Percentiles rank a stretch among this genome's conserved stretches.
These are phyloP conservation scores for Sphagnum tenellum DNA, from an alignment of 225 moss, liverwort and hornwort species.

Conservation along the genomic window DNA sequence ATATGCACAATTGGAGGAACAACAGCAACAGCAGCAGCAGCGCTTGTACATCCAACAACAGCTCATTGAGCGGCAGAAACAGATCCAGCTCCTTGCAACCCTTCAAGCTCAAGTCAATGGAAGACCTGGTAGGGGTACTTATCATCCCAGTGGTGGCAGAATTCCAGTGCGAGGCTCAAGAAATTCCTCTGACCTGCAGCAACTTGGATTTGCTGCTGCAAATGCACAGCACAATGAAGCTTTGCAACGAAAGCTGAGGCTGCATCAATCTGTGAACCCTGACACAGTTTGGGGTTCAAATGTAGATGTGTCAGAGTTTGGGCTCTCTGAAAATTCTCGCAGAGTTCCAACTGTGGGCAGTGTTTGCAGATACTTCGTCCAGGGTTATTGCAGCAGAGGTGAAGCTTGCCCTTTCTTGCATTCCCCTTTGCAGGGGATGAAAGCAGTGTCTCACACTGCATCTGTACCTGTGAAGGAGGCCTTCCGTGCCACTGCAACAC, in stretches of 20 bases:
- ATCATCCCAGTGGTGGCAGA: slow-evolving; percentile 38
- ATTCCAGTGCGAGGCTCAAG: slow-evolving; percentile 14
- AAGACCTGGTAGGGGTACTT: slow-evolving; percentile 44
- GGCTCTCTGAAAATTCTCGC: slow-evolving; percentile 36
- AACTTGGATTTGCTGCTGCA: no score
- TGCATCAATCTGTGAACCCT: slow-evolving; percentile 26
- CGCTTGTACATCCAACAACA: slow-evolving; percentile 57
- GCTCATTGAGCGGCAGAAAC: slow-evolving; percentile 52
- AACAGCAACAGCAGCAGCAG: slow-evolving; percentile 23
- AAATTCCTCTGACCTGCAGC: slow-evolving; percentile 27
- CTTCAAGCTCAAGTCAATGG: slow-evolving; percentile 62
- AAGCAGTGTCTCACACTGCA: slow-evolving; percentile 31
- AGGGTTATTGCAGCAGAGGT: slow-evolving; percentile 95
- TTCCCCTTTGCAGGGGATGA: slow-evolving; percentile 31
- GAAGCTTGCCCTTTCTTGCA: slow-evolving; percentile 91
- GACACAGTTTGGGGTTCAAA: no score
- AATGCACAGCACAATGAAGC: slow-evolving; percentile 22
- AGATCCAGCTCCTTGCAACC: slow-evolving; percentile 63
- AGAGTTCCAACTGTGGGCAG: slow-evolving; percentile 28
- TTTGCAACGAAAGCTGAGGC: slow-evolving; percentile 33
- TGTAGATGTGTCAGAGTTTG: slow-evolving; percentile 16
- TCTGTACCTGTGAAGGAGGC: slow-evolving; percentile 41
- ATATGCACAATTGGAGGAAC: slow-evolving; percentile 57
- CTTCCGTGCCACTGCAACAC: slow-evolving; percentile 23
- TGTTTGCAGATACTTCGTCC: slow-evolving; percentile 81